These are phyloP conservation scores for Cicer arietinum DNA, from an alignment of 306 rosid genomes.

Conservation along the genomic window DNA sequence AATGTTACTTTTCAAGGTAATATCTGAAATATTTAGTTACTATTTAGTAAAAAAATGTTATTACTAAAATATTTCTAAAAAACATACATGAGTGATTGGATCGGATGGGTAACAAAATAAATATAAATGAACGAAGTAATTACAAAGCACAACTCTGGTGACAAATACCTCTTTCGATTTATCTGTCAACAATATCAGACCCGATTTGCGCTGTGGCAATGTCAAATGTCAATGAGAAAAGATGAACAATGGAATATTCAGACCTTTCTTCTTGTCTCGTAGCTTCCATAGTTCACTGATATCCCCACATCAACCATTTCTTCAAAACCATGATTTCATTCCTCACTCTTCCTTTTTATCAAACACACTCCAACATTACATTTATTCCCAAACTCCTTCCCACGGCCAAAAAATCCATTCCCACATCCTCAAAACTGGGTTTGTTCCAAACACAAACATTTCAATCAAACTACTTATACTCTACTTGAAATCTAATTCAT, in stretches of 20 bases:
- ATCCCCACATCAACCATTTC: constrained; percentile 35
- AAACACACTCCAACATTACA: constrained; percentile 64
- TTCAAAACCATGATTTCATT: constrained; percentile 40
- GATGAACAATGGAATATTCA: constrained; percentile 41
- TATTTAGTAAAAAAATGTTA: no score
- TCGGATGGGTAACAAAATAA: no score
- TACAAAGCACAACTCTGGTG: no score
- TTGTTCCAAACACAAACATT: constrained; percentile 68
- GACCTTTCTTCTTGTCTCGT: constrained; percentile 31
- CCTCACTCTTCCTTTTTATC: constrained; percentile 50
- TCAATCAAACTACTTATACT: constrained; percentile 79
- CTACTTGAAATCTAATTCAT: constrained; percentile 61
- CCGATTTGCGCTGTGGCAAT: constrained; percentile 1
- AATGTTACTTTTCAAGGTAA: no score
- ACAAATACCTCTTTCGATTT: background rate
- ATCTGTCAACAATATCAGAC: background rate
- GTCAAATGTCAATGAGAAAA: constrained; percentile 25
- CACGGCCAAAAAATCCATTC: constrained; percentile 81
- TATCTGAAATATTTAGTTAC: no score
- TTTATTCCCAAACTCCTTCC: constrained; percentile 65
- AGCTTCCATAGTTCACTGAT: background rate
- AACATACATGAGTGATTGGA: no score
- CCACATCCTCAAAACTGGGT: constrained; percentile 80
- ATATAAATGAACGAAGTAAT: no score
- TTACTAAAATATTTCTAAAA: no score